phyloP scores from a whole-genome alignment of 2,329 filamentous ascomycete genomes.

The Zymoseptoria tritici region DNA sequence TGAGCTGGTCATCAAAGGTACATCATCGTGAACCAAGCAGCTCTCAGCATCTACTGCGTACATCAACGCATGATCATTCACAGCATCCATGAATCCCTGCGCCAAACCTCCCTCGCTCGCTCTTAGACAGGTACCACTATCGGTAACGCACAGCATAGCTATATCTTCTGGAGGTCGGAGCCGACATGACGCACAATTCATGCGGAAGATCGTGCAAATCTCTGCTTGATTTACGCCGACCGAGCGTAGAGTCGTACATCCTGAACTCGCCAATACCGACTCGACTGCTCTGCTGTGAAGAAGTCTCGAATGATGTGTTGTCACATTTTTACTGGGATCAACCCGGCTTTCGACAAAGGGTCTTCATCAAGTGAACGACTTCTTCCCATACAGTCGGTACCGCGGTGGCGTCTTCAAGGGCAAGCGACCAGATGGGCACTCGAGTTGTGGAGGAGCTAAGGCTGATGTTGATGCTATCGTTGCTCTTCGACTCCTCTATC shows the following conservation, averaged over 20 bases:
- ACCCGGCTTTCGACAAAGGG: background rate
- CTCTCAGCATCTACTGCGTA: background rate
- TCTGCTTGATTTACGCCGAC: background rate
- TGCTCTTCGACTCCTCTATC: background rate
- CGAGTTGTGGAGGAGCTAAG: background rate
- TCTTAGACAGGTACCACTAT: background rate
- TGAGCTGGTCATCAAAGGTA: background rate
- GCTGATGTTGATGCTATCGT: background rate
- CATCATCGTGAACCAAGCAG: background rate
- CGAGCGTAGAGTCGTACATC: background rate
- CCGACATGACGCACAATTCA: background rate
- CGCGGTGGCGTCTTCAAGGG: background rate
- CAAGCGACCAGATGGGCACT: background rate
- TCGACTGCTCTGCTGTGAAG: background rate
- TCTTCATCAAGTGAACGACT: background rate
- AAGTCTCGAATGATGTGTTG: background rate
- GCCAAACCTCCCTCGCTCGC: background rate
- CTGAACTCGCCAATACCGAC: background rate
- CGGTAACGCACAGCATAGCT: background rate
- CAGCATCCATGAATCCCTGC: background rate
- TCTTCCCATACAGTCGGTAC: background rate
- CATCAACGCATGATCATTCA: background rate
- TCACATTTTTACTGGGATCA: background rate
- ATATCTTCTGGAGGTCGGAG: background rate
- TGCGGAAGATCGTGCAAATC: background rate